Conservation (phyloP, 2,329 filamentous ascomycete genomes). For the Magnaporthiopsis poae region DNA sequence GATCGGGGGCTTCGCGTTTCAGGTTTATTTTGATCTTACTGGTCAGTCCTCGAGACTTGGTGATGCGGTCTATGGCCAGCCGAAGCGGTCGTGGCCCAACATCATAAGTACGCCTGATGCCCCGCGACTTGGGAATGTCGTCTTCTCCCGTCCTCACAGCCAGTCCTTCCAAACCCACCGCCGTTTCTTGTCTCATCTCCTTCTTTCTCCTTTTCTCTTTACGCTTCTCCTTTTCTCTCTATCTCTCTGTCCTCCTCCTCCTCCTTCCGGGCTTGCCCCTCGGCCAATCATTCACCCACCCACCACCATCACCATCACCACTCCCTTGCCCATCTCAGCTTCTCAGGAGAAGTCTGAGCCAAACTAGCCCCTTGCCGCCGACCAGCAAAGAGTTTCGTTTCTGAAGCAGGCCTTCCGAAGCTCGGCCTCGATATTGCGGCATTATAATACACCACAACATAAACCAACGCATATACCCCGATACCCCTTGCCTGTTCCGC, state of each 20-base stretch:
- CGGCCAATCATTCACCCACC: neutral
- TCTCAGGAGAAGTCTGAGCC: neutral
- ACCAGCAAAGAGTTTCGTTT: neutral
- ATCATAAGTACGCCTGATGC: slow-evolving; percentile 20
- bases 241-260: slow-evolving; percentile 6
- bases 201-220: slow-evolving; percentile 10
- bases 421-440: neutral
- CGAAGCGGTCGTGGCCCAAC: slow-evolving; percentile 10
- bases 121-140: slow-evolving; percentile 11
- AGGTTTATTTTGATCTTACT: slow-evolving; percentile 19
- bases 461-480: neutral
- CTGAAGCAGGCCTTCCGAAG: slow-evolving; percentile 5
- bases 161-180: slow-evolving; percentile 18
- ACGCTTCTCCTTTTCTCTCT: slow-evolving; percentile 7
- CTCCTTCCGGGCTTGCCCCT: slow-evolving; percentile 1
- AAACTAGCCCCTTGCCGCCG: neutral
- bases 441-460: neutral
- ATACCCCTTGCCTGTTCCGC: neutral
- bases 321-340: slow-evolving; percentile 6
- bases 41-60: slow-evolving; percentile 5
- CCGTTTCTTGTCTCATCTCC: slow-evolving; percentile 15
- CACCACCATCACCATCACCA: slow-evolving; percentile 6
- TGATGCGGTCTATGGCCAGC: slow-evolving; percentile 11
- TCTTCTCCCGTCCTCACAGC: slow-evolving; percentile 18
- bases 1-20: slow-evolving; percentile 20